phyloP scores from a whole-genome alignment of 2,329 filamentous ascomycete genomes.

The Aspergillus eucalypticola region DNA sequence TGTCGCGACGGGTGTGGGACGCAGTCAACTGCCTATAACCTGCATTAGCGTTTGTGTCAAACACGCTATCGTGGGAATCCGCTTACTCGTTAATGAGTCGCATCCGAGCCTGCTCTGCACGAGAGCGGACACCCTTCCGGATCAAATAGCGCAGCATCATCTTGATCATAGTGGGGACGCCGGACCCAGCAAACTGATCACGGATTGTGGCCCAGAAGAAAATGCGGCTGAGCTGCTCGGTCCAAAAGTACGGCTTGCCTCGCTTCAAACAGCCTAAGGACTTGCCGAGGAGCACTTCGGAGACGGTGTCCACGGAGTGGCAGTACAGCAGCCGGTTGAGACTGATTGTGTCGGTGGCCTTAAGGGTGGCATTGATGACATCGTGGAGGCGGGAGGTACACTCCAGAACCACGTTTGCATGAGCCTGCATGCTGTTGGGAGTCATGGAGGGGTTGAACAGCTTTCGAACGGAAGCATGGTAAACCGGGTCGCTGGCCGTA shows the following conservation, averaged over 20 bases:
- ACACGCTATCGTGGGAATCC: background rate
- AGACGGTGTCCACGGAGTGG: conserved; percentile 28
- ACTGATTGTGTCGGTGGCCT: conserved; percentile 10
- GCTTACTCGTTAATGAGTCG: conserved; percentile 27
- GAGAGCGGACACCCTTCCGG: conserved; percentile 25
- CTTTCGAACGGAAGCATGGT: conserved; percentile 27
- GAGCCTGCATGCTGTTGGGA: conserved; percentile 23
- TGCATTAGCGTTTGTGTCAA: background rate
- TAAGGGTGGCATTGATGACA: conserved; percentile 15
- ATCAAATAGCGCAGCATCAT: conserved; percentile 28
- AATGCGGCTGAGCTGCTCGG: conserved; percentile 28
- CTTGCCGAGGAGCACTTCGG: conserved; percentile 28
- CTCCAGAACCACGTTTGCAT: conserved; percentile 23
- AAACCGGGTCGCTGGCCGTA: conserved; percentile 25
- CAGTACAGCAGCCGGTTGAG: conserved; percentile 28
- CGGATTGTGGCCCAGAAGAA: conserved; percentile 31
- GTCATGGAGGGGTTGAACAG: conserved; percentile 27
- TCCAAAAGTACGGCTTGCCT: conserved; percentile 29
- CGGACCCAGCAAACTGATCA: conserved; percentile 29
- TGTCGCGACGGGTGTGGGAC: conserved; percentile 24
- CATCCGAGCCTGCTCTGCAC: conserved; percentile 27
- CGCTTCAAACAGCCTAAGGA: conserved; percentile 26
- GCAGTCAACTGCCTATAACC: conserved; percentile 22
- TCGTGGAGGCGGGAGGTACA: conserved; percentile 25
- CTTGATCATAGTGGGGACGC: conserved; percentile 28